Base-by-base conservation (phyloP, 495 filamentous ascomycete genomes). In the Daldinia concentrica region DNA sequence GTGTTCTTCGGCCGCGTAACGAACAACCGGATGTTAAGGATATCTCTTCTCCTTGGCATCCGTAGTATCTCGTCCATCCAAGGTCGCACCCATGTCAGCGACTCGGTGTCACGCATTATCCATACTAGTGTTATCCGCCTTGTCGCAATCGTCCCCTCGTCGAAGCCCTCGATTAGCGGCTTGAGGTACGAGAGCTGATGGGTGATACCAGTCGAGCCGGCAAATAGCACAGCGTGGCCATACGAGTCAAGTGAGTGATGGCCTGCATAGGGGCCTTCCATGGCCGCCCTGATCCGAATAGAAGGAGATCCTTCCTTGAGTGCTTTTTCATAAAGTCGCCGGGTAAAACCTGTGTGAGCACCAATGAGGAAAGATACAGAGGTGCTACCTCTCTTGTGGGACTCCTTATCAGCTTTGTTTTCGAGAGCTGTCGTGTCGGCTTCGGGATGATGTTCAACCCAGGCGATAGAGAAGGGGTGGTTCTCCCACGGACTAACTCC, bases 401-500 rank as follows among this genome's bases (percentile, higher is more conserved):
- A 26, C 24, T 48, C 43, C 0, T 11, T 43, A 0, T 57, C 41
- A 4, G 58, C 37, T 26, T 76, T 71, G 78, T 70, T 71, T 9
- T 66, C 74, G 22, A 76, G 17, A 4, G 62, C 57, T 22, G 58
- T 51, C 60, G 59, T 54, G 14, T 77, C 74, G 24, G 66, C 57
- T 55, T 74, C 73, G 62, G 75, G 73, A 17, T 72, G 66, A 65
- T 87, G 82, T 58, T 86, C 78, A 74, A 88, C 88, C 94, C 95
- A 98, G 62, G 91, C 94, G 57, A 98, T 86, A 29, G 94, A 95
- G 81, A 99, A 98, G 3, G 95, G 95, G 77, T 99, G 95, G 45
- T 88, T 93, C 68, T 93, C 93, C 91, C 92, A 96, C 68, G 86
- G 85, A 45, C 88, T 91, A 66, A 97, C 72, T 11, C 88, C 80